phyloP scores from a whole-genome alignment of 768 basidiomycete species.

The Strobilomyces dryophilus region DNA sequence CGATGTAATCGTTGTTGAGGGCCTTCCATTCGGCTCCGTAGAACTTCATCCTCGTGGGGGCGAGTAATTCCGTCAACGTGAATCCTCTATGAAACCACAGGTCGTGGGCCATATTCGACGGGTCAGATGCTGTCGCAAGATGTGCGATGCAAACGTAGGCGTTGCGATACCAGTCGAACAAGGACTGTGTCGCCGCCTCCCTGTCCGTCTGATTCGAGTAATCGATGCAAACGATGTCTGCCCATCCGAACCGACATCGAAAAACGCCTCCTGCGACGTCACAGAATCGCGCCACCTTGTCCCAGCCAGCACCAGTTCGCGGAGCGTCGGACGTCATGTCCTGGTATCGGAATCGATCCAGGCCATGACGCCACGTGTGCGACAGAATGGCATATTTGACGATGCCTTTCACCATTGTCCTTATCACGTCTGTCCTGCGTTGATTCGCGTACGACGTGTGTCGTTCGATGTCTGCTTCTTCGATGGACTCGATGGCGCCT shows the following conservation, averaged over 20 bases:
- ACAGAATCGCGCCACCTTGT: slow-evolving; percentile 13
- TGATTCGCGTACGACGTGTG: slow-evolving; percentile 24
- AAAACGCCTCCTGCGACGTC: slow-evolving; percentile 9
- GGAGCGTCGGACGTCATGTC: slow-evolving; percentile 4
- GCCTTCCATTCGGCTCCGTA: slow-evolving; percentile 18
- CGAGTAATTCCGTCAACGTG: slow-evolving; percentile 17
- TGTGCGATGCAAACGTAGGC: slow-evolving; percentile 18
- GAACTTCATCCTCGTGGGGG: slow-evolving; percentile 18
- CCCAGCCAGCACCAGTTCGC: slow-evolving; percentile 7
- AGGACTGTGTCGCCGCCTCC: neutral
- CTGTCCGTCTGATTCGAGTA: neutral
- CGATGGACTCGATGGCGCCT: slow-evolving; percentile 12
- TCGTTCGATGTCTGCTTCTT: slow-evolving; percentile 17
- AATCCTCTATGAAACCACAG: slow-evolving; percentile 17
- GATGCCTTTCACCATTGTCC: slow-evolving; percentile 17
- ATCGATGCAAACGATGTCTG: slow-evolving; percentile 16
- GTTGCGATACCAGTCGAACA: slow-evolving; percentile 20
- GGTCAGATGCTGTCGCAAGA: slow-evolving; percentile 2
- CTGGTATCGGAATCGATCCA: neutral
- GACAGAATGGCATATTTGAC: slow-evolving; percentile 22
- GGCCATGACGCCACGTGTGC: slow-evolving; percentile 3
- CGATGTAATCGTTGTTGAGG: slow-evolving; percentile 11
- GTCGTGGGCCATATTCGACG: slow-evolving; percentile 6
- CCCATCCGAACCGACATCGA: slow-evolving; percentile 19
- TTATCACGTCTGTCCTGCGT: slow-evolving; percentile 20